Base-by-base conservation (phyloP, 257 asterid genomes). In the Scutellaria barbata region DNA sequence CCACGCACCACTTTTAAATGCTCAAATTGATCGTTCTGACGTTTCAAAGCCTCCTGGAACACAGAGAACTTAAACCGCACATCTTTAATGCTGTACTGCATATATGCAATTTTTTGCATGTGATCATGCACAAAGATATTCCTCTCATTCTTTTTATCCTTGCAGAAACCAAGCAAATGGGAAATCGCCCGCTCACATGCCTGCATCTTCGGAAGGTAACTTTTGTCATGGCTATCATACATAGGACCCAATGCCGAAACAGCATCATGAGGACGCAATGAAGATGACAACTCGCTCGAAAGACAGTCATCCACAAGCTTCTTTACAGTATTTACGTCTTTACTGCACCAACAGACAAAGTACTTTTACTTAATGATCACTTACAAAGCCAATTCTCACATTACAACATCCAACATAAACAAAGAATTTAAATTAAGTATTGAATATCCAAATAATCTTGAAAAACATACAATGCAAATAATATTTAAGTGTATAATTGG, bases 161-260 rank as follows among this genome's bases (percentile, higher is more conserved):
- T 82, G 85, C 98, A 89, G 81, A 88, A 84, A 66, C 82, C 83
- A 11, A 95, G 94, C 83, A 88, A 76, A 57, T 67, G 69, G 11
- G 98, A 86, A 65, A 92, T 85, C 53, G 86, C 85, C 16, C 71
- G 69, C 30, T 92, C 98, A 61, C 97, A 87, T 46, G 85, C 84
- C 72, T 84, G 93, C 92, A 92, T 92, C 85, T 82, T 92, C 22
- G 95, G 97, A 62, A 95, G 90, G 77, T 83, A 85, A 79, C 71
- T 88, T 73, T 85, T 87, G 39, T 86, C 97, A 48, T 95, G 99
- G 81, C 88, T 83, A 42, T 88, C 95, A 64, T 95, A 95, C 90
- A 92, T 92, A n/a, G 96, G 97, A 60, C 99, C 99, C 89, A 92
- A 77, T 10, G 98, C 99, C 1, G 96, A 95, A 81, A 92, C 98